A percentile compares a stretch with the other conserved stretches of the same genome.
Evolutionary conservation across 1,284 basidiomycete genomes (phyloP).

Genomic region (Sphagnurus paluster): DNA sequence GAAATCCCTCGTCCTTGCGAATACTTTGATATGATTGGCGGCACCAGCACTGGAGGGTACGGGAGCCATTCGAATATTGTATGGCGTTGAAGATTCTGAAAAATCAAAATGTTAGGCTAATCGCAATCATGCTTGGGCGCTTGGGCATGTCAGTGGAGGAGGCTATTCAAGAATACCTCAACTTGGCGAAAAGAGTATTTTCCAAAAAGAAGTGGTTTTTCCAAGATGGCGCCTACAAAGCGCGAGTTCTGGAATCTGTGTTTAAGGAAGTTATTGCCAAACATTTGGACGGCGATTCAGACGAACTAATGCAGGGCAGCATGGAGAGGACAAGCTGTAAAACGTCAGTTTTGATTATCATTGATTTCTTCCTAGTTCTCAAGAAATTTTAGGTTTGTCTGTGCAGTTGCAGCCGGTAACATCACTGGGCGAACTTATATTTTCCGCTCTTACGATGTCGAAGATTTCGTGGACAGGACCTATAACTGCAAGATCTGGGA

Average conservation of each 20-base stretch:
- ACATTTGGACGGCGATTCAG: neutral
- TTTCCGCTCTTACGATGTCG: slow-evolving; percentile 16
- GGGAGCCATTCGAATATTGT: too few species aligned
- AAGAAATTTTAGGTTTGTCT: slow-evolving; percentile 18
- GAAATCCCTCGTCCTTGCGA: slow-evolving; percentile 12
- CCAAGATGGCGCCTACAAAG: slow-evolving; percentile 8
- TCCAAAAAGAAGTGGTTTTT: slow-evolving; percentile 1
- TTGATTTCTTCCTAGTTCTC: neutral
- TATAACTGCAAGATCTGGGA: slow-evolving; percentile 19
- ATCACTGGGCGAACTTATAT: slow-evolving; percentile 5
- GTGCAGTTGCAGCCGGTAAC: slow-evolving; percentile 6
- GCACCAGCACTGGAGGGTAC: slow-evolving; percentile 15
- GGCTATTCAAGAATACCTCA: slow-evolving; percentile 11
- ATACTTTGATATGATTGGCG: slow-evolving; percentile 15
- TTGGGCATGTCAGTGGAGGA: slow-evolving; percentile 16
- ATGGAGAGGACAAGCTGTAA: neutral
- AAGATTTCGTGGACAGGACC: slow-evolving; percentile 1
- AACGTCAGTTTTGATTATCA: slow-evolving; percentile 11
- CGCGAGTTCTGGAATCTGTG: slow-evolving; percentile 1
- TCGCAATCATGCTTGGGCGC: slow-evolving; percentile 19
- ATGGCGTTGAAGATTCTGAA: neutral
- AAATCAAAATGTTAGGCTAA: too few species aligned
- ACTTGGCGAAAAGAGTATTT: slow-evolving; percentile 15
- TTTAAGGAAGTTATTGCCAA: slow-evolving; percentile 9
- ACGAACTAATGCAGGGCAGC: slow-evolving; percentile 1